Conservation (phyloP, 2,329 filamentous ascomycete species). For the Emericellopsis cladophorae region DNA sequence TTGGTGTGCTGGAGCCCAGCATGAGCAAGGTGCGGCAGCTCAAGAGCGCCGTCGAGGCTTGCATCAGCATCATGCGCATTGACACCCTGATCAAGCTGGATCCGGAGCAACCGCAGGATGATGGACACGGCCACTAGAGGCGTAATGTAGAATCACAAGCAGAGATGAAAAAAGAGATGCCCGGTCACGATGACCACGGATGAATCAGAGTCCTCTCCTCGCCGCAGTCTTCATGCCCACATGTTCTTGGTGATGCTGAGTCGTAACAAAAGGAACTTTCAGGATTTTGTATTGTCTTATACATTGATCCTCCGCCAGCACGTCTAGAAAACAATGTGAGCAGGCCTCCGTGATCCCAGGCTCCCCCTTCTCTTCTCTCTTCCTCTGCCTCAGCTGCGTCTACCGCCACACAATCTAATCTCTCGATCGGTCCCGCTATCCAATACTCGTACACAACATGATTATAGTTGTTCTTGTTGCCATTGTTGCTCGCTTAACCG, state of each 20-base stretch:
- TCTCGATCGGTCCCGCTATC: neutral
- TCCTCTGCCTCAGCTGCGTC: neutral
- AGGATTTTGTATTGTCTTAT: constrained; percentile 4
- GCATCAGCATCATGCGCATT: constrained; percentile 98
- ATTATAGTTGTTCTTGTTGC: neutral
- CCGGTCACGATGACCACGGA: neutral
- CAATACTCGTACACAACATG: constrained; percentile 2
- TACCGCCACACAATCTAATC: neutral
- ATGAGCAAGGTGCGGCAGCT: constrained; percentile 98
- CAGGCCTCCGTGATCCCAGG: neutral
- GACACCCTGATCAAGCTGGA: constrained; percentile 98
- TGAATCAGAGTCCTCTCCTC: neutral
- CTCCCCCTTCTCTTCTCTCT: neutral
- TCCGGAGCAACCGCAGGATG: constrained; percentile 66
- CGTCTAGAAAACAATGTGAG: constrained; percentile 3
- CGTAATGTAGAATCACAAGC: constrained; percentile 8
- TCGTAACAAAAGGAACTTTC: constrained; percentile 1
- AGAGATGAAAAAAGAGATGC: constrained; percentile 6
- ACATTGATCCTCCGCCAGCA: constrained; percentile 4
- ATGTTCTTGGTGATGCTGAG: neutral
- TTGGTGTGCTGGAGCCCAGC: constrained; percentile 88
- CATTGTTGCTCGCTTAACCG: constrained; percentile 49
- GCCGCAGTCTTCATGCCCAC: neutral
- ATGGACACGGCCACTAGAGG: constrained; percentile 71
- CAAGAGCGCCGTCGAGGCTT: constrained; percentile 96